A percentile compares a stretch with the other conserved stretches of the same genome.
These are phyloP conservation scores for Pseudocercospora eumusae DNA, from an alignment of 2,329 filamentous ascomycete genomes.

Conservation along the genomic window DNA sequence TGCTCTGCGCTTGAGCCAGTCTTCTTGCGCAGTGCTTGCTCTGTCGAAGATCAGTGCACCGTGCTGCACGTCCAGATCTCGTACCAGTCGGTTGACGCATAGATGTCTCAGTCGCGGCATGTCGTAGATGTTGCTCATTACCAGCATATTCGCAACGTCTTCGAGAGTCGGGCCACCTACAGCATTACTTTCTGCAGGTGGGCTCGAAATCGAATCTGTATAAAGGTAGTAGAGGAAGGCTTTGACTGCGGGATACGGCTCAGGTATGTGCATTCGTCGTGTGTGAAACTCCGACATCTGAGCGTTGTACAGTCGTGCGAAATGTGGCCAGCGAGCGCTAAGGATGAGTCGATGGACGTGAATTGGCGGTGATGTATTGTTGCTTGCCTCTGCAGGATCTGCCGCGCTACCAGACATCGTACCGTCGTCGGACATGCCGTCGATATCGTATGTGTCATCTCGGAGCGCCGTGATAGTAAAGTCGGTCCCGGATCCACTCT, in stretches of 20 bases:
- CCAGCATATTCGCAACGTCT: slow-evolving; percentile 89
- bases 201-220: slow-evolving; percentile 75
- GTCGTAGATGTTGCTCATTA: slow-evolving; percentile 98
- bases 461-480: slow-evolving; percentile 86
- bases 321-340: slow-evolving; percentile 94
- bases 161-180: slow-evolving; percentile 60
- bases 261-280: slow-evolving; percentile 95
- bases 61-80: slow-evolving; percentile 90
- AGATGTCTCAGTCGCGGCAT: slow-evolving; percentile 89
- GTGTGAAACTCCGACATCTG: slow-evolving; percentile 98
- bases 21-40: slow-evolving; percentile 83
- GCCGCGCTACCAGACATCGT: slow-evolving; percentile 23
- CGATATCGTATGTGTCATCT: slow-evolving; percentile 61
- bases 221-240: slow-evolving; percentile 96
- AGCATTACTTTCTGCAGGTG: slow-evolving; percentile 31
- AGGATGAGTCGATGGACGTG: slow-evolving; percentile 94
- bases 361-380: slow-evolving; percentile 73
- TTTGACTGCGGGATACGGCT: slow-evolving; percentile 90
- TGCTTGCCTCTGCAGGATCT: slow-evolving; percentile 24
- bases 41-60: slow-evolving; percentile 97
- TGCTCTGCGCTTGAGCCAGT: slow-evolving; percentile 87
- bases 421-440: slow-evolving; percentile 63
- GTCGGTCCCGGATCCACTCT: slow-evolving; percentile 82
- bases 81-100: slow-evolving; percentile 84
- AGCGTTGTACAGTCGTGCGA: slow-evolving; percentile 83